These are phyloP conservation scores for Lentinula sp. DNA, from an alignment of 768 basidiomycete species.

Conservation along the genomic window DNA sequence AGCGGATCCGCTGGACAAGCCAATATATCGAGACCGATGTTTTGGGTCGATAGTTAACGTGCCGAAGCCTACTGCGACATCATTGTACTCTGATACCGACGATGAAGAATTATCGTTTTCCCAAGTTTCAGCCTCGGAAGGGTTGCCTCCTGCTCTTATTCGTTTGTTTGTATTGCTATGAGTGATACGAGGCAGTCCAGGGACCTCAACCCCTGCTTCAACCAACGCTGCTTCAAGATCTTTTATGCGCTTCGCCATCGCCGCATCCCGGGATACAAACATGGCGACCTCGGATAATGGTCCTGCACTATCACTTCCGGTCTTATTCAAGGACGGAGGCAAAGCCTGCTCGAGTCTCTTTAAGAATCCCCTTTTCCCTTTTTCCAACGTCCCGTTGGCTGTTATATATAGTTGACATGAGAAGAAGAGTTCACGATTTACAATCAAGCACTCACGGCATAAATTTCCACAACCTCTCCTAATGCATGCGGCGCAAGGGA, in stretches of 20 bases:
- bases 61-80: conserved; percentile 17
- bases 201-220: conserved; percentile 8
- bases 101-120: background rate
- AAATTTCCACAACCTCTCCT: conserved; percentile 33
- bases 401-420: background rate
- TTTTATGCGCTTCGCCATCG: conserved; percentile 19
- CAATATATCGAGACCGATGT: conserved; percentile 18
- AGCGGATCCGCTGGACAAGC: conserved; percentile 16
- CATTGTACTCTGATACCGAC: conserved; percentile 6
- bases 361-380: conserved; percentile 19
- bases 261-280: conserved; percentile 18
- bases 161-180: conserved; percentile 4
- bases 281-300: conserved; percentile 15
- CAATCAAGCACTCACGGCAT: conserved; percentile 17
- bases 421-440: background rate
- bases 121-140: background rate
- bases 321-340: conserved; percentile 9
- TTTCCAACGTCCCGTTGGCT: conserved; percentile 19
- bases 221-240: conserved; percentile 18
- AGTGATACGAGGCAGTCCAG: background rate
- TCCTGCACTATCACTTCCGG: conserved; percentile 2
- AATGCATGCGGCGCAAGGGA: conserved; percentile 36
- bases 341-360: conserved; percentile 18
- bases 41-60: conserved; percentile 19
- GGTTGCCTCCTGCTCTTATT: background rate